Percentiles rank a stretch among this genome's conserved stretches.
Evolutionary conservation across 2,329 filamentous ascomycete genomes (phyloP).

Genomic region (Aspergillus fructus): DNA sequence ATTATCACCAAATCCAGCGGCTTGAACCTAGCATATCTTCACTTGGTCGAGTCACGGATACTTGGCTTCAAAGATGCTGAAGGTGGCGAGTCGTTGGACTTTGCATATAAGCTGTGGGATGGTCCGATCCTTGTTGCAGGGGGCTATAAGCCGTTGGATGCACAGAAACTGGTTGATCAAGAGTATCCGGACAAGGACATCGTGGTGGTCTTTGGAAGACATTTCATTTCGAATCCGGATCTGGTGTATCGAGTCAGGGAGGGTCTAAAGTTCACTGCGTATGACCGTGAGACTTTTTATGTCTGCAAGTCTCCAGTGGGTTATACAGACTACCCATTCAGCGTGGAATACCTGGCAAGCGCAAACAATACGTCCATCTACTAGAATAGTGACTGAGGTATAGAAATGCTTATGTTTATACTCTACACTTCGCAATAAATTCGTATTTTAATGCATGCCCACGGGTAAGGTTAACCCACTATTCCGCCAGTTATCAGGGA

Average conservation of each 20-base stretch:
- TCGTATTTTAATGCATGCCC: too few species aligned
- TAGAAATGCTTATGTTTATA: too few species aligned
- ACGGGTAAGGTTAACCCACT: too few species aligned
- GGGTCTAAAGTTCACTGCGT: conserved; percentile 36
- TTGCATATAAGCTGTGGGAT: conserved; percentile 45
- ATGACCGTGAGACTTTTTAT: conserved; percentile 46
- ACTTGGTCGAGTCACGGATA: conserved; percentile 60
- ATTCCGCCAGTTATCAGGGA: too few species aligned
- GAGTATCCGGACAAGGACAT: conserved; percentile 31
- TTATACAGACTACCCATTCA: conserved; percentile 41
- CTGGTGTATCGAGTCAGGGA: conserved; percentile 42
- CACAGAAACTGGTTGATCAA: conserved; percentile 36
- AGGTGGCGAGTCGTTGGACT: conserved; percentile 36
- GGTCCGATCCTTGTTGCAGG: conserved; percentile 54
- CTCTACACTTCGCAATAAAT: too few species aligned
- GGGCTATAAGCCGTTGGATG: conserved; percentile 43
- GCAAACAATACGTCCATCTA: too few species aligned
- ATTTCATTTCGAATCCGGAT: conserved; percentile 49
- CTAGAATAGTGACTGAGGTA: too few species aligned
- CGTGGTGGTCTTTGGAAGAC: conserved; percentile 42
- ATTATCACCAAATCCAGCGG: conserved; percentile 52
- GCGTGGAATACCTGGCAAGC: conserved; percentile 22
- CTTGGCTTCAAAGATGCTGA: conserved; percentile 28
- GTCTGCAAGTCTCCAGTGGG: conserved; percentile 32
- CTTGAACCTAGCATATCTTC: conserved; percentile 60